Base-by-base conservation (phyloP, 2,329 filamentous ascomycete species). In the Neonectria coccinea region DNA sequence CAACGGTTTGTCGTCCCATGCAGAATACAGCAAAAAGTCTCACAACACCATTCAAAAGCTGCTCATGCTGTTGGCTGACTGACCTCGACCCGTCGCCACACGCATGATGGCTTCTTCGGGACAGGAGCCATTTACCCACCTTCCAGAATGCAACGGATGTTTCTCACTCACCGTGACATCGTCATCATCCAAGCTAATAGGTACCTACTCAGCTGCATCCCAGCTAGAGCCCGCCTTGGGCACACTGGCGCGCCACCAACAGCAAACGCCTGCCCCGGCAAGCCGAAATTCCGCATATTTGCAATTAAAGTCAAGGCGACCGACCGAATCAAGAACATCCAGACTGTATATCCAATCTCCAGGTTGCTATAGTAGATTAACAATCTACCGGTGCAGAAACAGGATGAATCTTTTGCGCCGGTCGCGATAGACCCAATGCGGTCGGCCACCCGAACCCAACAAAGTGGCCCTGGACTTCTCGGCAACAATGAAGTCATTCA, bases 171-270 rank as follows among this genome's bases (percentile, higher is more conserved):
- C 33, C 48, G 18, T 33, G 29, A 33, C 27, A n/a, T 51, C 48
- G 18, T 33, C 48, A 33, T 51, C 18, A 18, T 31, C 48, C 31
- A 25, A 51, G 16, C 27, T 8, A 11, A 5, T 6, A 25, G 25
- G 25, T 25, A 25, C 47, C 33, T 25, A 25, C 47, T 50, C 25
- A 22, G 20, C 16, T 29, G 45, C 41, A 39, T 27, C 22, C 45
- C 50, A 54, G 50, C 50, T 48, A 12, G 50, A 52, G 41, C 18
- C 57, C 57, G 41, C 57, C 50, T 25, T 9, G 4, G 25, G 45
- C 27, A 25, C 45, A 41, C 48, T 48, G 48, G 60, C 48, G 60
- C 41, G 60, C 59, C 59, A 47, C 54, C 41, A 25, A 29, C 54
- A 20, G 47, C 48, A 53, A 25, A 53, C 39, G 25, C 47, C 27